These are phyloP conservation scores for Chloranthus sessilifolius DNA, from an alignment of 164 flowering plant genomes.

Conservation along the genomic window DNA sequence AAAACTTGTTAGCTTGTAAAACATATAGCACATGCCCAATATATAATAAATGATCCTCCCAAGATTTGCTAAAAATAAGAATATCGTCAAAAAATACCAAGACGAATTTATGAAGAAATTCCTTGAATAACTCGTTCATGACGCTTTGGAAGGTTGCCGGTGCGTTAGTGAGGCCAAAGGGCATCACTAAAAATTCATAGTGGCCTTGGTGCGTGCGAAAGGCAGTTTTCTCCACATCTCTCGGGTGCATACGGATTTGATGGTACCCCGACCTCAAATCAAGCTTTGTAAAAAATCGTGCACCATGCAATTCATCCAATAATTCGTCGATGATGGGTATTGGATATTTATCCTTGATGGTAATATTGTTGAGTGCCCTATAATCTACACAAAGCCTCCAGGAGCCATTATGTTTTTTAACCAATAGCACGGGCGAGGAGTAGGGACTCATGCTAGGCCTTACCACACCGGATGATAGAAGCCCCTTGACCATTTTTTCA, in stretches of 20 bases:
- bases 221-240: not conserved
- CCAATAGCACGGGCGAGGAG: no score
- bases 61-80: not conserved
- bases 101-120: not conserved
- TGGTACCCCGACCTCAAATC: not conserved
- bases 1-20: not conserved
- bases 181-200: conserved; percentile 1
- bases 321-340: not conserved
- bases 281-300: not conserved
- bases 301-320: not conserved
- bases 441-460: no score
- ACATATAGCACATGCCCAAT: not conserved
- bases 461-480: no score
- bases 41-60: not conserved
- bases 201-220: not conserved
- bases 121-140: not conserved
- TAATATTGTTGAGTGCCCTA: not conserved
- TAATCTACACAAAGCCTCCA: no score
- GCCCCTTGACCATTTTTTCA: no score
- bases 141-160: not conserved
- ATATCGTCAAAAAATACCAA: not conserved
- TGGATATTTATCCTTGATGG: not conserved
- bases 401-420: no score
- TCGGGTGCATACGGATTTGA: not conserved
- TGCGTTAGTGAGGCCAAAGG: not conserved